phyloP scores from a whole-genome alignment of 768 basidiomycete genomes.

The Boletales sp. region DNA sequence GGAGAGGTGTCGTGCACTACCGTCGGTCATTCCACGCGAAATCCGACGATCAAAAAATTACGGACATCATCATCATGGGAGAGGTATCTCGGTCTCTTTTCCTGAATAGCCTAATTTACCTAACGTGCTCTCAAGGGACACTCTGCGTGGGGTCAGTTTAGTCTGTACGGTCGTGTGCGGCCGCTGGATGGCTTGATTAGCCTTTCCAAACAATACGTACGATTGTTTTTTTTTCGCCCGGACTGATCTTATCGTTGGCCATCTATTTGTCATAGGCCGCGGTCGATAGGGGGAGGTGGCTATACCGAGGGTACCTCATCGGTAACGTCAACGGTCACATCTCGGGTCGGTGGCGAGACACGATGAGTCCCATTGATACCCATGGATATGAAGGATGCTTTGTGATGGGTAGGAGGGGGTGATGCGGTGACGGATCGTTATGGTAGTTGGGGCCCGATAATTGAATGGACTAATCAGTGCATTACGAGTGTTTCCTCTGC shows the following conservation, averaged over 20 bases:
- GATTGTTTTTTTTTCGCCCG: constrained; percentile 17
- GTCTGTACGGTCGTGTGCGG: constrained; percentile 73
- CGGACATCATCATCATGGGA: constrained; percentile 69
- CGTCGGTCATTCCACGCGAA: constrained; percentile 19
- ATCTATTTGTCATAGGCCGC: constrained; percentile 43
- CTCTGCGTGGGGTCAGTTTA: constrained; percentile 90
- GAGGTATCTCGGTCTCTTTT: constrained; percentile 45
- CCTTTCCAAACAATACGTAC: constrained; percentile 82
- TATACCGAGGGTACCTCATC: constrained; percentile 81
- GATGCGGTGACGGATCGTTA: background rate
- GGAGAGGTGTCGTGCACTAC: constrained; percentile 30
- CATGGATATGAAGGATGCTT: constrained; percentile 87
- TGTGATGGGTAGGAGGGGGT: constrained; percentile 65
- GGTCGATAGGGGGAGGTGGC: constrained; percentile 76
- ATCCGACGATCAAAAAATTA: constrained; percentile 28
- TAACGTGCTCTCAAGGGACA: constrained; percentile 57
- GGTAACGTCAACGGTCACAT: constrained; percentile 66
- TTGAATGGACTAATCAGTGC: background rate
- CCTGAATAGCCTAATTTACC: background rate
- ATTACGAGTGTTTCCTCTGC: too few relatives aligned
- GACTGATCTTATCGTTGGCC: constrained; percentile 1
- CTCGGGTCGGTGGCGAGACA: constrained; percentile 87
- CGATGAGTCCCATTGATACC: constrained; percentile 56
- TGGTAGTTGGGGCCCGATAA: too few relatives aligned
- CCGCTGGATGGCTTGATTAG: constrained; percentile 79